phyloP scores from a whole-genome alignment of 768 basidiomycete species.

The Phylloporus arenicola region DNA sequence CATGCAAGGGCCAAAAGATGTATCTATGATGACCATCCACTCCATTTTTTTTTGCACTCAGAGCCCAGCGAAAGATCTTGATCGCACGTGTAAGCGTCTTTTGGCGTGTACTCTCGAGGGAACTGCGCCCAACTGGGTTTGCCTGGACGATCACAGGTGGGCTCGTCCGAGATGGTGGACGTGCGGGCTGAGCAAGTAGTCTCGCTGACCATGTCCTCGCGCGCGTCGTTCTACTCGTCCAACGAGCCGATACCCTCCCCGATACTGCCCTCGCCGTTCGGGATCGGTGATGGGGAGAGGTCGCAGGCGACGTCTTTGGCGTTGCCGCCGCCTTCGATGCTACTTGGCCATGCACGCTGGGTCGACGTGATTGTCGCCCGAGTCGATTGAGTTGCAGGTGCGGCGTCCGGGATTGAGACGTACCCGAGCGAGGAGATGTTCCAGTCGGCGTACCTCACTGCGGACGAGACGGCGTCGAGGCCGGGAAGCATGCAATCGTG shows the following conservation, averaged over 20 bases:
- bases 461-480: background rate
- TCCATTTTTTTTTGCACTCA: conserved; percentile 33
- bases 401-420: conserved; percentile 19
- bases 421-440: background rate
- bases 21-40: no score
- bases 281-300: conserved; percentile 38
- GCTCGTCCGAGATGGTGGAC: conserved; percentile 7
- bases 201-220: conserved; percentile 38
- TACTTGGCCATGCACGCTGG: background rate
- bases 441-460: background rate
- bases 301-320: conserved; percentile 5
- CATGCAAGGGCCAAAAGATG: no score
- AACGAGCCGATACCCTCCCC: conserved; percentile 52
- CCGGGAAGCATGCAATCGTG: conserved; percentile 15
- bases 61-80: conserved; percentile 23
- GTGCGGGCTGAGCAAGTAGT: conserved; percentile 23
- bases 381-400: conserved; percentile 38
- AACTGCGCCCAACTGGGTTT: conserved; percentile 59
- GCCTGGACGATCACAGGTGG: conserved; percentile 55
- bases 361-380: conserved; percentile 6
- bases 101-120: conserved; percentile 43
- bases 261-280: conserved; percentile 45
- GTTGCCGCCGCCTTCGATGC: conserved; percentile 3
- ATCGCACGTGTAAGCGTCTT: conserved; percentile 9
- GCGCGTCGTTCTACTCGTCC: conserved; percentile 58